Evolutionary conservation across 306 rosid species (phyloP).

Genomic region (Senna tora): DNA sequence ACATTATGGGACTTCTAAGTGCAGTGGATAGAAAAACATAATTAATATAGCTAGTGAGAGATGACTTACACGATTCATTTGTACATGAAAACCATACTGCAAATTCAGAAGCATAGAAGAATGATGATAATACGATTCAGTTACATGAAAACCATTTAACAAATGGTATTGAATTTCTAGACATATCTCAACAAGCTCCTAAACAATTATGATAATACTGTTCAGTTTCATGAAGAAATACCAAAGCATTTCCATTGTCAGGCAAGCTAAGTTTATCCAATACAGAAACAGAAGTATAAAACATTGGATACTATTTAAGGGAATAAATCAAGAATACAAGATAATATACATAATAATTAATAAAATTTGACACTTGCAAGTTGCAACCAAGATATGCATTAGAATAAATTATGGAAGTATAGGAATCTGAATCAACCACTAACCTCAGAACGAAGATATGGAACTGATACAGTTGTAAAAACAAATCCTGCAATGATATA

Average conservation of each 20-base stretch:
- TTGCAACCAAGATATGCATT: slow-evolving; percentile 12
- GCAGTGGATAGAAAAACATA: slow-evolving; percentile 12
- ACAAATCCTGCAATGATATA: slow-evolving; percentile 96
- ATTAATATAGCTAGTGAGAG: slow-evolving; percentile 12
- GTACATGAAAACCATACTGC: slow-evolving; percentile 1
- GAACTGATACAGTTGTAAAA: slow-evolving; percentile 82
- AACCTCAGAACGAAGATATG: slow-evolving; percentile 99
- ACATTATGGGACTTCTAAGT: slow-evolving; percentile 2
- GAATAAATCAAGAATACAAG: not conserved
- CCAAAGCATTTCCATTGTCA: slow-evolving; percentile 12
- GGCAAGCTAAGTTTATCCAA: slow-evolving; percentile 17
- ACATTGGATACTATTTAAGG: not conserved
- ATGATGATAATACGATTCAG: no score
- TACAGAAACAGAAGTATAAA: not conserved
- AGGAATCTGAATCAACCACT: slow-evolving; percentile 40
- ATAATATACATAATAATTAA: slow-evolving; percentile 15
- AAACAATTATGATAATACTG: not conserved
- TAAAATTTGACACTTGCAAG: slow-evolving; percentile 8
- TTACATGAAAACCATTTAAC: not conserved
- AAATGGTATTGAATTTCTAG: slow-evolving; percentile 17
- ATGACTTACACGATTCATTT: slow-evolving; percentile 20
- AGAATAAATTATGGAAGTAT: slow-evolving; percentile 9
- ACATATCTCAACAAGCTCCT: slow-evolving; percentile 23
- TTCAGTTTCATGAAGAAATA: slow-evolving; percentile 20
- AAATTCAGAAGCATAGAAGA: slow-evolving; percentile 12